Base-by-base conservation (phyloP, 1,139 yeast species). In the Meyerozyma guilliermondii region DNA sequence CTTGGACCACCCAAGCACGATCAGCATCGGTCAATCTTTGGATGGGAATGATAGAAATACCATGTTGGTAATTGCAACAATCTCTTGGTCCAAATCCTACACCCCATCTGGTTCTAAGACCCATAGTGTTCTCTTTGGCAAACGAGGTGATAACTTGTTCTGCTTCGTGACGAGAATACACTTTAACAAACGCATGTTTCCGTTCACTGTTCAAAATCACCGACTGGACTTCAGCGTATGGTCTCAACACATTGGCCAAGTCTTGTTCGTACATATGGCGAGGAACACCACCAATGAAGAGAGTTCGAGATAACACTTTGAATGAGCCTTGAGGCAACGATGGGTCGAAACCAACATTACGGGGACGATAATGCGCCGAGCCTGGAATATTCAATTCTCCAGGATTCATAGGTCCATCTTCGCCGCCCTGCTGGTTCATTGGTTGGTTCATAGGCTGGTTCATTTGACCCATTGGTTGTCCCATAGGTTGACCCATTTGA, bases 81-180 rank as follows among this genome's bases (percentile, higher is more conserved):
- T 92, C 98, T 71, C 98, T 81, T 41, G 98, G 98, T 4, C 98
- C 98, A 59, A 87, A 92, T 2, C 98, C 98, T 50, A 92, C 98
- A 52, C 98, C 98, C 98, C 98, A 92, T 59, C 97, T 78, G 8
- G 95, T 87, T 67, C 92, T 87, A 59, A 80, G 78, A 40, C 75
- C 82, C 52, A 69, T 76, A 10, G 58, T 71, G 46, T 70, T 68
- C 48, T 71, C 77, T 52, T 70, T 70, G 56, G 71, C 71, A 74
- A 82, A 64, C 54, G 78, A 55, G 63, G 80, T 62, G 71, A 78
- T 48, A 22, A 89, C 91, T 49, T 74, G 78, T 59, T 88, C 96
- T 20, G 98, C 98, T 62, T 91, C 98, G 39, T 75, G 76, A 66
- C 98, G 80, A n/a, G 95, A 87, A 59, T 86, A 88, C n/a, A 91